Base-by-base conservation (phyloP, 176 grass and related monocot species). In the Triticum turgidum region DNA sequence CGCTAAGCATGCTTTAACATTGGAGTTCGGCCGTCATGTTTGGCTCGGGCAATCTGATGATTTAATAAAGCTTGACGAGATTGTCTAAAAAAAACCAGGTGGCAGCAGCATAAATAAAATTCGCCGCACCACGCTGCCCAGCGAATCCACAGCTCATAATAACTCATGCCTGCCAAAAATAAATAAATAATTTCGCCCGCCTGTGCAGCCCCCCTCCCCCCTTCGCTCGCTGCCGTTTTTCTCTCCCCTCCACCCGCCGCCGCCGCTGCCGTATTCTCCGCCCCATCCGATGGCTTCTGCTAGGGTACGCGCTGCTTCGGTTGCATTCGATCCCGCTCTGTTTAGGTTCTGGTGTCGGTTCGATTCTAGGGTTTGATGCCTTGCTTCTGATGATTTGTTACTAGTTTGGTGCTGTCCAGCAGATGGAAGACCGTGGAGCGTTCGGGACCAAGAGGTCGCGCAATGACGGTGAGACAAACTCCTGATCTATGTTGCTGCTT, bases 371-470 rank as follows among this genome's bases (percentile, higher is more conserved):
- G 71, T 82, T 62, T 35, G 45, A 52, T 52, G 49, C 15, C 5
- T 17, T 52, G 49, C 14, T 52, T 52, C 15, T 41, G 11, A 58
- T 92, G 63, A 58, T 89, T 67, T 35, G 33, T 8, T 41, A 37
- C 1, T 56, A 77, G 82, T 93, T 87, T 54, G 80, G 78, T 74
- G 79, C 54, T 71, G 32, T 81, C 4, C 6, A 39, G 71, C 78
- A 98, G 91, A 89, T 94, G 79, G 93, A 95, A 67, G 93, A 95
- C 51, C 90, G 90, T 12, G 93, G 90, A 79, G 89, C 89, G 11
- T 85, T 98, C 45, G 90, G 90, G 63, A 88, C 96, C 6, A 98
- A 98, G 86, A 94, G 96, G 85, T 94, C 86, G 41, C 96, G 93
- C 65, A 95, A 90, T 69, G 96, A 98, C 7, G 96, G 93, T 98